Evolutionary conservation across 2,329 filamentous ascomycete species (phyloP).

Genomic region (Fusarium proliferatum): DNA sequence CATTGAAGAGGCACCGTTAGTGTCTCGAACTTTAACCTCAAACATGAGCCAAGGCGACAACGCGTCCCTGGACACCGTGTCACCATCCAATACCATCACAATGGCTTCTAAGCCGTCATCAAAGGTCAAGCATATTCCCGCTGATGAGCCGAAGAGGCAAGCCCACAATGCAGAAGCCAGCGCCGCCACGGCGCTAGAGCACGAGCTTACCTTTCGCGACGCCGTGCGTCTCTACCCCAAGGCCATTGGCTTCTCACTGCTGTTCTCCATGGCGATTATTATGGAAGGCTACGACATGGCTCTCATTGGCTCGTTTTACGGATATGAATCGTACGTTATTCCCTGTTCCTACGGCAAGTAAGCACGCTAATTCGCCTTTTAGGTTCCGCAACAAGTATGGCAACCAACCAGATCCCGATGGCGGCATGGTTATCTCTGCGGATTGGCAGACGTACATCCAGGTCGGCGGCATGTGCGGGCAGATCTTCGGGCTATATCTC

Average conservation of each 20-base stretch:
- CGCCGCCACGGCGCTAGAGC: constrained; percentile 55
- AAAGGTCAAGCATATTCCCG: background rate
- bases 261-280: constrained; percentile 56
- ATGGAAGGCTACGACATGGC: constrained; percentile 57
- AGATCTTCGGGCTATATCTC: constrained; percentile 70
- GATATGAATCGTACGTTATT: constrained; percentile 47
- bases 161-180: constrained; percentile 39
- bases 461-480: constrained; percentile 62
- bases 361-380: background rate
- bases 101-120: background rate
- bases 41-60: constrained; percentile 13
- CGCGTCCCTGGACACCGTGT: constrained; percentile 8
- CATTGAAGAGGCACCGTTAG: background rate
- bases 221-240: constrained; percentile 55
- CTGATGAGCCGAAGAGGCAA: background rate
- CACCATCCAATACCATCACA: constrained; percentile 6
- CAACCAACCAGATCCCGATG: constrained; percentile 30
- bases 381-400: constrained; percentile 63
- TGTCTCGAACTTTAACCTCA: background rate
- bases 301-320: constrained; percentile 55
- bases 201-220: constrained; percentile 50
- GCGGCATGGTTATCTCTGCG: constrained; percentile 37
- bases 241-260: constrained; percentile 56
- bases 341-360: no score
- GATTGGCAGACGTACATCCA: constrained; percentile 50